Evolutionary conservation across 352 stramenopile species (phyloP).

Genomic region (Phytophthora pseudosyringae): DNA sequence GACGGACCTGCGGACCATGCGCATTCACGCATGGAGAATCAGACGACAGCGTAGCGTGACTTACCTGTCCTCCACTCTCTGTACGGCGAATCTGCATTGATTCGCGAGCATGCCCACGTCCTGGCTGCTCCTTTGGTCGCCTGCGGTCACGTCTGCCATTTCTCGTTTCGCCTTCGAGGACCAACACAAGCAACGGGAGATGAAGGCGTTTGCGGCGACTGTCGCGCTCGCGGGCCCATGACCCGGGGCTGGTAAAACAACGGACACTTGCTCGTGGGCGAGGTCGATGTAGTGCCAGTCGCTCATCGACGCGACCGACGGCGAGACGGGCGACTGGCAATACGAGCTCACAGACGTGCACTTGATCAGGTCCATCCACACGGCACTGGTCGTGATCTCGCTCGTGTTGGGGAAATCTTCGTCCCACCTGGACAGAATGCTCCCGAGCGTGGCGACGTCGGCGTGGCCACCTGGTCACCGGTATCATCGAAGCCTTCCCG

Average conservation of each 20-base stretch:
- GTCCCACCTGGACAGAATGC: conserved; percentile 51
- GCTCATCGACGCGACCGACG: conserved; percentile 50
- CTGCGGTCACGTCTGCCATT: too few species aligned
- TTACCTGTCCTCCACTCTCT: conserved; percentile 9
- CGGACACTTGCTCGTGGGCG: conserved; percentile 64
- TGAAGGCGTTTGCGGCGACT: conserved; percentile 42
- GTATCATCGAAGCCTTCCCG: conserved; percentile 53
- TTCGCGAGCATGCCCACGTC: conserved; percentile 31
- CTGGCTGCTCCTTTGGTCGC: too few species aligned
- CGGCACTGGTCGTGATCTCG: conserved; percentile 47
- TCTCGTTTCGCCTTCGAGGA: conserved; percentile 10
- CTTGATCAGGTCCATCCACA: conserved; percentile 72
- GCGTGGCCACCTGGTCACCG: conserved; percentile 55
- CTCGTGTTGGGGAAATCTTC: conserved; percentile 72
- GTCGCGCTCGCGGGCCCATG: conserved; percentile 19
- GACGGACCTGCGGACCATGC: background rate
- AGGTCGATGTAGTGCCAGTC: conserved; percentile 63
- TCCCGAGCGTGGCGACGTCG: conserved; percentile 57
- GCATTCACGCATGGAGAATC: conserved; percentile 5
- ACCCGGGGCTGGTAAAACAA: conserved; percentile 65
- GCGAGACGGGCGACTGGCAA: too few species aligned
- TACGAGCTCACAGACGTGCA: conserved; percentile 63
- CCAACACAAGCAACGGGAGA: conserved; percentile 14
- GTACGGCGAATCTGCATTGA: conserved; percentile 21
- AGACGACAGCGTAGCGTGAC: conserved; percentile 6